Evolutionary conservation across 2,329 filamentous ascomycete species (phyloP).

Genomic region (Alternaria sp.): DNA sequence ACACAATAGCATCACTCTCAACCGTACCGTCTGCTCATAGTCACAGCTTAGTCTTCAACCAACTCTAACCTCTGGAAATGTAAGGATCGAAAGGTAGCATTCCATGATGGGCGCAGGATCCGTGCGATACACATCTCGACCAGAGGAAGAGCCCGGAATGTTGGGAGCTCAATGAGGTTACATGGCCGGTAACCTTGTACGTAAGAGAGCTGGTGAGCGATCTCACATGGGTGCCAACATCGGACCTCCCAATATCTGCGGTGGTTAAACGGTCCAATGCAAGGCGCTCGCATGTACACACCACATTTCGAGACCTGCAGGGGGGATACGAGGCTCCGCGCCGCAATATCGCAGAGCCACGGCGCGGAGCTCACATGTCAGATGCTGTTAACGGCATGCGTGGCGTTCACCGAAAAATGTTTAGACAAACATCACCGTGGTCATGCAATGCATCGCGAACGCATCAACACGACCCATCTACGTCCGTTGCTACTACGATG

Average conservation of each 20-base stretch:
- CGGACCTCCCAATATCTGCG: background rate
- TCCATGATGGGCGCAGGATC: background rate
- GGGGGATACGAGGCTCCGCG: background rate
- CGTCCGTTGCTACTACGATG: slow-evolving; percentile 5
- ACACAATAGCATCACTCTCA: background rate
- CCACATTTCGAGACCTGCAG: background rate
- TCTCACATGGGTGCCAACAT: background rate
- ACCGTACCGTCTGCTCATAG: background rate
- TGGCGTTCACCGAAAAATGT: background rate
- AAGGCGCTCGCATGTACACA: background rate
- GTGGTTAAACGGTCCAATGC: background rate
- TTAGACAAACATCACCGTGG: background rate
- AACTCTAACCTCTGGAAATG: background rate
- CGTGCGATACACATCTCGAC: background rate
- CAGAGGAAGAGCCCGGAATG: background rate
- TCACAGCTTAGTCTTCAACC: background rate
- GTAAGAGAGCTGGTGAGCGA: background rate
- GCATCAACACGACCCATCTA: background rate
- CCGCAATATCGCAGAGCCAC: background rate
- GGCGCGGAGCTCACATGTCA: background rate
- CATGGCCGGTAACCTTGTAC: background rate
- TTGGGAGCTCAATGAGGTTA: background rate
- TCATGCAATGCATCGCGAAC: background rate
- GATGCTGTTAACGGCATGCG: background rate
- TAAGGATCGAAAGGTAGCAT: background rate